Conservation (phyloP, 768 basidiomycete species). For the Rhodotorula toruloides region DNA sequence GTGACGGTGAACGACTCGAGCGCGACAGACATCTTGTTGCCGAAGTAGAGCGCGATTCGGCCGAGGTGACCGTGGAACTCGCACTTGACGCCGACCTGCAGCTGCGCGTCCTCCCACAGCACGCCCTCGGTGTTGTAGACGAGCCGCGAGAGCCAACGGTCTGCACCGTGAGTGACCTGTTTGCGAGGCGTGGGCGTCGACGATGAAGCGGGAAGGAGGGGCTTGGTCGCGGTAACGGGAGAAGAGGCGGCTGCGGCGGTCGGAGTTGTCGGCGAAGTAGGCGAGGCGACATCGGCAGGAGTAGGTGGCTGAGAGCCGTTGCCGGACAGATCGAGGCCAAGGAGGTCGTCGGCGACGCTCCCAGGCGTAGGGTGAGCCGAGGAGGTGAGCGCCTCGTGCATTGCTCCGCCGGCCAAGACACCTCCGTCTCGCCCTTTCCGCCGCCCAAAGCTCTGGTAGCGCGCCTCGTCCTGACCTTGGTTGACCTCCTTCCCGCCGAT, state of each 20-base stretch:
- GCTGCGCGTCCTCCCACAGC: conserved; percentile 88
- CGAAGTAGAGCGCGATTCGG: conserved; percentile 87
- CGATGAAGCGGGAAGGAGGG: conserved; percentile 1
- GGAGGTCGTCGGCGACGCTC: conserved; percentile 56
- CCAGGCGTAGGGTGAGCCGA: conserved; percentile 25
- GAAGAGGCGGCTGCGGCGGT: conserved; percentile 6
- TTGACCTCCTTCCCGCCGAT: conserved; percentile 93
- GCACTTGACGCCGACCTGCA: conserved; percentile 93
- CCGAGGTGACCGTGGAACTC: conserved; percentile 93
- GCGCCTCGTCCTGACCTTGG: conserved; percentile 63
- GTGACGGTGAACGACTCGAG: conserved; percentile 85
- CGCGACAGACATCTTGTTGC: conserved; percentile 87
- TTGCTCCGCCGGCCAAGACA: neutral
- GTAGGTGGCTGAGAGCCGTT: conserved; percentile 41
- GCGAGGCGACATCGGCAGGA: neutral
- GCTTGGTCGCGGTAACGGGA: conserved; percentile 14
- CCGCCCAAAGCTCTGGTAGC: conserved; percentile 53
- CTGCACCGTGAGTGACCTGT: conserved; percentile 38
- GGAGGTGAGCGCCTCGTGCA: conserved; percentile 7
- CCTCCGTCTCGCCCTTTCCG: conserved; percentile 41
- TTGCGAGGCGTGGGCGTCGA: conserved; percentile 31
- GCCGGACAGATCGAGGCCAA: conserved; percentile 67
- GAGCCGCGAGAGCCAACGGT: conserved; percentile 49
- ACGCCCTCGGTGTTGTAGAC: conserved; percentile 76
- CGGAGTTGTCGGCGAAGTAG: neutral